These are phyloP conservation scores for Aspergillus eucalypticola DNA, from an alignment of 2,329 filamentous ascomycete species.

Conservation along the genomic window DNA sequence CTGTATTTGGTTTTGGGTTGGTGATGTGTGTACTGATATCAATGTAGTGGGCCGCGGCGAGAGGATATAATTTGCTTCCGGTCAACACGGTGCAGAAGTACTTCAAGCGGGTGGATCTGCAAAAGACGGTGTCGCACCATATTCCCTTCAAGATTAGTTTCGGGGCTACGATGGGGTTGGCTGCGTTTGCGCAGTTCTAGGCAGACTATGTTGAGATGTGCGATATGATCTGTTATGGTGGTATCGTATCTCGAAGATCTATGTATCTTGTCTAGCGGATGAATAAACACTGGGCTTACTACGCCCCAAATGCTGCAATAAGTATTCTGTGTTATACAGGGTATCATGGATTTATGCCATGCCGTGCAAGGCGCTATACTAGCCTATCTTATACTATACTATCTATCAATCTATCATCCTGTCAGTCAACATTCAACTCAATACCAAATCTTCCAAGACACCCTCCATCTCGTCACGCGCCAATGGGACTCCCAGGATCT, in stretches of 20 bases:
- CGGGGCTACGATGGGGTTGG: conserved; percentile 46
- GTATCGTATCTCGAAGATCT: background rate
- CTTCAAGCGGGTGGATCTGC: conserved; percentile 43
- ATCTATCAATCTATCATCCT: background rate
- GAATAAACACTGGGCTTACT: background rate
- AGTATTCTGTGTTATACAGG: conserved; percentile 21
- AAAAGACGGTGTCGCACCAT: conserved; percentile 40
- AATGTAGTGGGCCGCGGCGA: conserved; percentile 46
- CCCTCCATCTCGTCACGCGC: conserved; percentile 84
- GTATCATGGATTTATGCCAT: conserved; percentile 31
- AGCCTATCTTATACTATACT: conserved; percentile 8
- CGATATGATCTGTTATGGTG: background rate
- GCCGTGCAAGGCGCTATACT: no score
- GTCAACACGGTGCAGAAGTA: conserved; percentile 43
- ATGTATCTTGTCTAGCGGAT: background rate
- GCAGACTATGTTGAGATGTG: background rate
- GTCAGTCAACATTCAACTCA: conserved; percentile 27
- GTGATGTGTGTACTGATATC: background rate
- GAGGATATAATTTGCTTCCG: conserved; percentile 49
- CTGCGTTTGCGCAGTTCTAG: conserved; percentile 48
- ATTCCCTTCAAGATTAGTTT: conserved; percentile 51
- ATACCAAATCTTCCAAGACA: conserved; percentile 73
- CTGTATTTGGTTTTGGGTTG: background rate
- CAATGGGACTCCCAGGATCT: conserved; percentile 82
- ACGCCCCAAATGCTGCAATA: background rate